Conservation (phyloP, 805 yeast genomes). For the Lipomyces lipofer region DNA sequence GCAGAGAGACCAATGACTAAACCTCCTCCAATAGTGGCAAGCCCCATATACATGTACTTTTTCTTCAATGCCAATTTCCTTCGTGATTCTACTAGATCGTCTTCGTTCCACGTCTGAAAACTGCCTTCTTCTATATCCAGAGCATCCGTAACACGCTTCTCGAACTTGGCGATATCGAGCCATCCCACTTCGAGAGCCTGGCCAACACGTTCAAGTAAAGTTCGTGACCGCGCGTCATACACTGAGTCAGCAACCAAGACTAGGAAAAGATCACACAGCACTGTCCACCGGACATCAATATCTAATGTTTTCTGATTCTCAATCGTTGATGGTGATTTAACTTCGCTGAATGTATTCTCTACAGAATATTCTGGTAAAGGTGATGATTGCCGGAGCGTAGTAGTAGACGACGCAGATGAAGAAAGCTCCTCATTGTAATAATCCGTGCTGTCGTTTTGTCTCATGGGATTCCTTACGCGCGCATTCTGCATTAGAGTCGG, state of each 20-base stretch:
- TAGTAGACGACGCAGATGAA: not conserved
- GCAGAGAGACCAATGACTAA: slow-evolving; percentile 92
- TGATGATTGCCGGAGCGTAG: slow-evolving; percentile 8
- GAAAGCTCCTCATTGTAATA: not conserved
- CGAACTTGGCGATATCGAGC: slow-evolving; percentile 85
- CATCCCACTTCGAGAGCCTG: slow-evolving; percentile 54
- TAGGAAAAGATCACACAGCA: slow-evolving; percentile 85
- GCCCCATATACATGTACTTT: slow-evolving; percentile 81
- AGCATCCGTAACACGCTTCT: slow-evolving; percentile 85
- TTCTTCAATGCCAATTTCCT: slow-evolving; percentile 63
- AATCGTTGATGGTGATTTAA: slow-evolving; percentile 21
- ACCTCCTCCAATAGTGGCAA: slow-evolving; percentile 96
- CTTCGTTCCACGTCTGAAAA: slow-evolving; percentile 75
- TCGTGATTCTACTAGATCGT: slow-evolving; percentile 61
- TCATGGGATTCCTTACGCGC: slow-evolving; percentile 53
- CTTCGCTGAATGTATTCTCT: slow-evolving; percentile 6
- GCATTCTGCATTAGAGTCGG: slow-evolving; percentile 57
- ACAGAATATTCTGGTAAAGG: slow-evolving; percentile 21
- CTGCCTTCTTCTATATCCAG: slow-evolving; percentile 82
- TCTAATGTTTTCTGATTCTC: slow-evolving; percentile 43
- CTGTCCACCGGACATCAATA: slow-evolving; percentile 88
- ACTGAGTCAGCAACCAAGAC: slow-evolving; percentile 76
- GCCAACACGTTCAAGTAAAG: slow-evolving; percentile 72
- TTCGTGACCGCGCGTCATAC: slow-evolving; percentile 86
- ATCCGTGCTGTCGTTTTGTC: slow-evolving; percentile 16